phyloP scores from a whole-genome alignment of 345 rosid species.

The Gynandropsis gynandra region DNA sequence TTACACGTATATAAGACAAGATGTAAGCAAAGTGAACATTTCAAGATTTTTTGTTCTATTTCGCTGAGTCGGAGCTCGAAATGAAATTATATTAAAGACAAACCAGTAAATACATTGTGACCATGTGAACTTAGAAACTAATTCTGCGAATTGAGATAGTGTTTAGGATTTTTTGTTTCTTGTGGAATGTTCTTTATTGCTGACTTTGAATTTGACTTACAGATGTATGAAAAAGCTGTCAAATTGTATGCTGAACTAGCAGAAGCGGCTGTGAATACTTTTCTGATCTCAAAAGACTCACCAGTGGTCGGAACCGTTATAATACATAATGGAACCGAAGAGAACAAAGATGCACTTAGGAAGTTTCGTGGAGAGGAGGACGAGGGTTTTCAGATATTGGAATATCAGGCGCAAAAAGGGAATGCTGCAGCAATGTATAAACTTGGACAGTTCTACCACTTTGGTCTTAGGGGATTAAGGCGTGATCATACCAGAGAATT shows the following conservation, averaged over 20 bases:
- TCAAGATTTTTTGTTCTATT: background rate
- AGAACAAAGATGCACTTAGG: conserved; percentile 86
- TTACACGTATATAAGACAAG: conserved; percentile 75
- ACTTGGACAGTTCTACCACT: conserved; percentile 82
- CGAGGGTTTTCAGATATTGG: conserved; percentile 94
- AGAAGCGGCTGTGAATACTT: conserved; percentile 84
- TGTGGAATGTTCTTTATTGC: background rate
- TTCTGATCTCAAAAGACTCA: conserved; percentile 22
- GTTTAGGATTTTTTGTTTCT: conserved; percentile 10
- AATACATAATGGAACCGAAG: conserved; percentile 91
- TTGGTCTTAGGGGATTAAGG: conserved; percentile 90
- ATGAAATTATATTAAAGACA: background rate
- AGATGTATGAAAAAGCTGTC: conserved; percentile 86
- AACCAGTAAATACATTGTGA: background rate
- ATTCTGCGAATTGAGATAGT: background rate
- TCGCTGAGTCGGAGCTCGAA: background rate
- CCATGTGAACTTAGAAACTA: background rate
- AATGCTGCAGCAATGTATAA: conserved; percentile 84
- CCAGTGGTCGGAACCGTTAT: conserved; percentile 74
- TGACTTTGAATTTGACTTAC: conserved; percentile 24
- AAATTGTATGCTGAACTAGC: conserved; percentile 80
- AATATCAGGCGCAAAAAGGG: conserved; percentile 96
- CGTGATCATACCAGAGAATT: conserved; percentile 88
- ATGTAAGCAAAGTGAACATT: conserved; percentile 42
- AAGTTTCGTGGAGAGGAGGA: conserved; percentile 95